These are phyloP conservation scores for Pisolithus thermaeus DNA, from an alignment of 1,284 basidiomycete genomes.

Conservation along the genomic window DNA sequence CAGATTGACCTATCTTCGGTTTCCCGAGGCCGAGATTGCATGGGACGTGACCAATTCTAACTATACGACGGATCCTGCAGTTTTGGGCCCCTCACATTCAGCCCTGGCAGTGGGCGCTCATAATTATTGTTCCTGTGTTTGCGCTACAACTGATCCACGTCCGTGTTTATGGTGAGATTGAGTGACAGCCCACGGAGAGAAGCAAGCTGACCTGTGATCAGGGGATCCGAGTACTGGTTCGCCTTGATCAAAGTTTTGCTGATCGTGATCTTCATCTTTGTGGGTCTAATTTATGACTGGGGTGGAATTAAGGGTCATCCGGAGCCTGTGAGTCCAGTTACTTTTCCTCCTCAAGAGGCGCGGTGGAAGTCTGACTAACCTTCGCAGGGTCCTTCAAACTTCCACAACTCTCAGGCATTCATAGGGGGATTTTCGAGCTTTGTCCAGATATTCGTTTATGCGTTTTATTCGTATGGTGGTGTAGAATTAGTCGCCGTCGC, in stretches of 20 bases:
- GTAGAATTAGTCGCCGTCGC: slow-evolving; percentile 67
- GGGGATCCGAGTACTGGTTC: slow-evolving; percentile 52
- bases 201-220: slow-evolving; percentile 10
- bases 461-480: slow-evolving; percentile 71
- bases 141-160: slow-evolving; percentile 40
- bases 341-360: background rate
- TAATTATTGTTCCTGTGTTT: slow-evolving; percentile 44
- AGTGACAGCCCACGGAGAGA: background rate
- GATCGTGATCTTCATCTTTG: slow-evolving; percentile 49
- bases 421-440: slow-evolving; percentile 48
- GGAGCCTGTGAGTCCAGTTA: slow-evolving; percentile 36
- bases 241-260: slow-evolving; percentile 49
- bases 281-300: slow-evolving; percentile 54
- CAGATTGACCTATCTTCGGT: background rate
- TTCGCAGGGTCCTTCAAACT: slow-evolving; percentile 45
- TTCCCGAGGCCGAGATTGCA: background rate
- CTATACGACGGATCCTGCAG: slow-evolving; percentile 13
- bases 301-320: slow-evolving; percentile 49
- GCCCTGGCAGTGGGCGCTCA: slow-evolving; percentile 48
- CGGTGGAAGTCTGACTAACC: background rate
- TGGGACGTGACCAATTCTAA: slow-evolving; percentile 4
- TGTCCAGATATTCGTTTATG: slow-evolving; percentile 50
- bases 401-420: slow-evolving; percentile 45
- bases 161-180: slow-evolving; percentile 40
- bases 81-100: slow-evolving; percentile 40